phyloP scores from a whole-genome alignment of 139 green algal genomes.

The Tetradesmus obliquus region DNA sequence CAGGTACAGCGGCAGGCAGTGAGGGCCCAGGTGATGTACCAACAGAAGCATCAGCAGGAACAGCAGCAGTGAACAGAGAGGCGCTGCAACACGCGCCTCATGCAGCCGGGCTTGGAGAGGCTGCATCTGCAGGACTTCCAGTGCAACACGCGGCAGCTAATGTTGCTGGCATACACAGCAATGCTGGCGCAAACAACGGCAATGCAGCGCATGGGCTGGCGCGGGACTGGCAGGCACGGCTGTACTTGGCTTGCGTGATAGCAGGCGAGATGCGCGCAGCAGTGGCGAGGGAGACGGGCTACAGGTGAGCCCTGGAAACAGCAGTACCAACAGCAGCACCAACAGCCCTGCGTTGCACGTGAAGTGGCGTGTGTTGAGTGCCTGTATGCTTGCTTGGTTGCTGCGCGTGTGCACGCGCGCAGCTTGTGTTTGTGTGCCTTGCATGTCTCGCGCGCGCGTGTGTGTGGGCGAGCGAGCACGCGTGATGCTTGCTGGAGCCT shows the following conservation, averaged over 20 bases:
- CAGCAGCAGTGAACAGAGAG: background rate
- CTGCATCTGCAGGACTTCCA: background rate
- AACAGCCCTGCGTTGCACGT: background rate
- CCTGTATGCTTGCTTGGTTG: background rate
- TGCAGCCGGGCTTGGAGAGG: background rate
- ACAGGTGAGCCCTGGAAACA: constrained; percentile 64
- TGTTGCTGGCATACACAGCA: background rate
- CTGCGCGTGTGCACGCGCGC: background rate
- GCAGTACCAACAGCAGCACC: background rate
- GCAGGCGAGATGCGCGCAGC: constrained; percentile 70
- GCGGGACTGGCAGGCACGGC: constrained; percentile 52
- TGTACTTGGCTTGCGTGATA: constrained; percentile 68
- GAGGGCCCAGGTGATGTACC: background rate
- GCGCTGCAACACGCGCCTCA: background rate
- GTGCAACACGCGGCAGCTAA: background rate
- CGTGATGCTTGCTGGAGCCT: background rate
- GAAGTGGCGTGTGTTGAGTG: background rate
- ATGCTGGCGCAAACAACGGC: background rate
- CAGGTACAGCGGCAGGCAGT: constrained; percentile 33
- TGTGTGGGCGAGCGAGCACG: background rate
- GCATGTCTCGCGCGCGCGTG: background rate
- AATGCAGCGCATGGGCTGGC: background rate
- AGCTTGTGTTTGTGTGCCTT: too few relatives aligned
- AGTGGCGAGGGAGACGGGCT: constrained; percentile 61
- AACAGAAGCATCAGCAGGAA: constrained; percentile 20